Evolutionary conservation across 2,329 filamentous ascomycete species (phyloP).

Genomic region (Pezicula neosporulosa): DNA sequence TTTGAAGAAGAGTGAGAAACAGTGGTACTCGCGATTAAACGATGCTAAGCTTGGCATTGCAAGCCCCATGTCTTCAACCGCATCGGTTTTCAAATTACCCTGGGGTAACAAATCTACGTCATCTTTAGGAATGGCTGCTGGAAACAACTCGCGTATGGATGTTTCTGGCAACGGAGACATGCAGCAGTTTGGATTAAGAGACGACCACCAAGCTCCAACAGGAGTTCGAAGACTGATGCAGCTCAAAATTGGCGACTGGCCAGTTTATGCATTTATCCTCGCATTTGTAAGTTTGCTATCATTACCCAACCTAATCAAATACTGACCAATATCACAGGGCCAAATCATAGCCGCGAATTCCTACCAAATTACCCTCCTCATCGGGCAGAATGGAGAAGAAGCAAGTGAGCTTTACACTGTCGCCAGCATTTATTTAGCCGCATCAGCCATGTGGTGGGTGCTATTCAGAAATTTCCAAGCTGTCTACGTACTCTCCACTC

Average conservation of each 20-base stretch:
- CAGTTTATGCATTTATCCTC: conserved; percentile 58
- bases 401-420: conserved; percentile 58
- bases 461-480: conserved; percentile 56
- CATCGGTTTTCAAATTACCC: conserved; percentile 5
- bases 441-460: conserved; percentile 60
- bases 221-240: conserved; percentile 53
- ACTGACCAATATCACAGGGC: conserved; percentile 26
- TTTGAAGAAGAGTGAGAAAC: conserved; percentile 61
- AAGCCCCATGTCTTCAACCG: conserved; percentile 1
- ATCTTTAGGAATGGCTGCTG: not conserved
- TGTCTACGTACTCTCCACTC: conserved; percentile 53
- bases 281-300: conserved; percentile 29
- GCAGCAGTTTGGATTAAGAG: conserved; percentile 50
- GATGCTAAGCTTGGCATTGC: conserved; percentile 50
- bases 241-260: conserved; percentile 59
- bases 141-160: not conserved
- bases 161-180: not conserved
- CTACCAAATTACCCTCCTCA: conserved; percentile 66
- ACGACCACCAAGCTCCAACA: conserved; percentile 48
- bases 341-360: conserved; percentile 65
- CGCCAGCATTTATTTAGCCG: conserved; percentile 54
- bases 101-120: not conserved
- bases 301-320: too few species aligned
- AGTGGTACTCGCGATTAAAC: conserved; percentile 60
- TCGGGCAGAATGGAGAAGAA: conserved; percentile 57